These are phyloP conservation scores for Pythium aphanidermatum DNA, from an alignment of 352 stramenopile genomes.

Conservation along the genomic window DNA sequence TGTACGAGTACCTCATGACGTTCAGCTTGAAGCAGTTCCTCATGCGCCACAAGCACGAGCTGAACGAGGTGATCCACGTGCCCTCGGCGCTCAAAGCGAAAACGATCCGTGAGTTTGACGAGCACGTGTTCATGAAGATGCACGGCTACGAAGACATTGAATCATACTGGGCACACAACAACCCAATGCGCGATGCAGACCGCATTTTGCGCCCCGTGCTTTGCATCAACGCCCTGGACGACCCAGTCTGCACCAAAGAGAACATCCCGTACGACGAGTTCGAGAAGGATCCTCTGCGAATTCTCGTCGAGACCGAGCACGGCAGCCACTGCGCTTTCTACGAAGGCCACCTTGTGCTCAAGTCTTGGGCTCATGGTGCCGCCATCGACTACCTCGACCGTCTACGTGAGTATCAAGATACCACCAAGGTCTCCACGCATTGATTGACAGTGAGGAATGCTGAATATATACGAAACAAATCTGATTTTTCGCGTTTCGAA, in stretches of 20 bases:
- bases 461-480: no score
- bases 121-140: conserved; percentile 77
- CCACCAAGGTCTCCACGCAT: neutral
- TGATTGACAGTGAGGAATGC: no score
- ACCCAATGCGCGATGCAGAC: conserved; percentile 60
- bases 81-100: conserved; percentile 35
- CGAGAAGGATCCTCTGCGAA: conserved; percentile 32
- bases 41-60: conserved; percentile 33
- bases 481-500: no score
- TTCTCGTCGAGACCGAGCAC: conserved; percentile 48
- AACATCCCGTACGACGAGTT: conserved; percentile 66
- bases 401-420: conserved; percentile 35
- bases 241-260: conserved; percentile 71
- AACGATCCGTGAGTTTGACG: conserved; percentile 63
- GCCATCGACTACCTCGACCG: conserved; percentile 60
- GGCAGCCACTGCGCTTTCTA: conserved; percentile 78
- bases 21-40: conserved; percentile 67
- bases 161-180: conserved; percentile 65
- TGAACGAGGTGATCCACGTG: conserved; percentile 45
- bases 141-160: conserved; percentile 63
- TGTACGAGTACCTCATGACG: conserved; percentile 81
- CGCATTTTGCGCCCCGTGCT: conserved; percentile 54
- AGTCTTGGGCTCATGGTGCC: conserved; percentile 56
- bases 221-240: conserved; percentile 72
- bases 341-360: conserved; percentile 48